phyloP scores from a whole-genome alignment of 2,329 filamentous ascomycete genomes.

The Aspergillus transmontanensis region DNA sequence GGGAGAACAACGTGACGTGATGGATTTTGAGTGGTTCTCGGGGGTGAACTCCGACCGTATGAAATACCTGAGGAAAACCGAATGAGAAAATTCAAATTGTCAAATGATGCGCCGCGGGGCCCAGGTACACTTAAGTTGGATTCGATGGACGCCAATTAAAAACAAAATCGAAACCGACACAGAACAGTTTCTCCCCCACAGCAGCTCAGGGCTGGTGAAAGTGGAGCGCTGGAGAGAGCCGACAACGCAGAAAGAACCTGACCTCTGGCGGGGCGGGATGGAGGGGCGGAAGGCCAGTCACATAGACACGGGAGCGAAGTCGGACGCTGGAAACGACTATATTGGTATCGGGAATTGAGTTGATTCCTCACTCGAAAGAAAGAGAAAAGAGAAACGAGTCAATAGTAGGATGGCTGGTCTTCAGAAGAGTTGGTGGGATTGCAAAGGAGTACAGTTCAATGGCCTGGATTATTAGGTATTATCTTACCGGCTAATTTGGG shows the following conservation, averaged over 20 bases:
- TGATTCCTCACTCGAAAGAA: too few relatives aligned
- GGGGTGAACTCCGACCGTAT: slow-evolving; percentile 7
- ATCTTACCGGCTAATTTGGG: neutral
- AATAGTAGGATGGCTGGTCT: neutral
- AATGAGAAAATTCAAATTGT: slow-evolving; percentile 4
- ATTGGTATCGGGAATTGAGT: too few relatives aligned
- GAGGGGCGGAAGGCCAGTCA: slow-evolving; percentile 10
- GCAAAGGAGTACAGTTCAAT: neutral
- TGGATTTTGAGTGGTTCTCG: slow-evolving; percentile 28
- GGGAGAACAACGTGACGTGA: slow-evolving; percentile 42
- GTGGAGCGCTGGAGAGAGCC: slow-evolving; percentile 13
- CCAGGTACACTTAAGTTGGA: neutral
- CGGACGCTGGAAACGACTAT: neutral
- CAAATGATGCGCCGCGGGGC: slow-evolving; percentile 1
- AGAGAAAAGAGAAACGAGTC: neutral
- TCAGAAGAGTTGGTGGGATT: neutral
- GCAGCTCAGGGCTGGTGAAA: slow-evolving; percentile 9
- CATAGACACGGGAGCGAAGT: slow-evolving; percentile 2
- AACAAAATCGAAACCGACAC: neutral
- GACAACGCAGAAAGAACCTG: slow-evolving; percentile 11
- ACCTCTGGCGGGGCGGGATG: slow-evolving; percentile 11
- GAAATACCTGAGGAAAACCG: neutral
- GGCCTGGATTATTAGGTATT: neutral
- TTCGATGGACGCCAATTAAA: slow-evolving; percentile 2
- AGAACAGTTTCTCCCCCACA: slow-evolving; percentile 11